Conservation (phyloP, 2,329 filamentous ascomycete genomes). For the Colletotrichum phormii region DNA sequence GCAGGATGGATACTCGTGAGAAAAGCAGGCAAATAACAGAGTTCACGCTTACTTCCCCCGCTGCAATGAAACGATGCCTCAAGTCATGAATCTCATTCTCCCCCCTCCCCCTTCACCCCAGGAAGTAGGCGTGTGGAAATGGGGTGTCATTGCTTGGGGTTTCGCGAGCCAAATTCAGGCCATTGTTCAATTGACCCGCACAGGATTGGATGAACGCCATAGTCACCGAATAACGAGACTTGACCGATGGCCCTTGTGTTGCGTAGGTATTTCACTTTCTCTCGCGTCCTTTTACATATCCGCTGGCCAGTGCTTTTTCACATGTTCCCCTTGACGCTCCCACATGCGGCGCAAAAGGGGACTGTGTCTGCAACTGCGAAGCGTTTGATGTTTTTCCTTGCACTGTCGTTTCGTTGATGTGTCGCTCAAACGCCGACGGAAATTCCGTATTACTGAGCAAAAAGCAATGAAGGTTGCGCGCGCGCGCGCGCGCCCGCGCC, state of each 20-base stretch:
- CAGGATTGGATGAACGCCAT: slow-evolving; percentile 30
- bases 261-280: not conserved
- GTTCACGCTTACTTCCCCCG: slow-evolving; percentile 20
- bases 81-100: slow-evolving; percentile 19
- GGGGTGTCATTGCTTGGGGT: not conserved
- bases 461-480: not conserved
- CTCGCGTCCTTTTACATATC: not conserved
- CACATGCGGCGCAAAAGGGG: not conserved
- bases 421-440: not conserved
- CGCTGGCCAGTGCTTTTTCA: slow-evolving; percentile 24
- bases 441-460: not conserved
- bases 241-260: not conserved
- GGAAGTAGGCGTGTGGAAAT: not conserved
- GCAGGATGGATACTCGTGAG: slow-evolving; percentile 5
- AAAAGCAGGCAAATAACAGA: slow-evolving; percentile 12
- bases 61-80: slow-evolving; percentile 27
- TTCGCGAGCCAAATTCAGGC: slow-evolving; percentile 12
- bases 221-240: slow-evolving; percentile 21
- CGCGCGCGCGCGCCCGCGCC: not conserved
- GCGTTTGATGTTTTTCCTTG: slow-evolving; percentile 4
- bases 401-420: not conserved
- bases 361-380: slow-evolving; percentile 16
- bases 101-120: not conserved
- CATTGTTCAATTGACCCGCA: slow-evolving; percentile 3
- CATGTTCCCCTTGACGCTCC: slow-evolving; percentile 9